Conservation (phyloP, 257 asterid genomes). For the Fraxinus quadrangulata region DNA sequence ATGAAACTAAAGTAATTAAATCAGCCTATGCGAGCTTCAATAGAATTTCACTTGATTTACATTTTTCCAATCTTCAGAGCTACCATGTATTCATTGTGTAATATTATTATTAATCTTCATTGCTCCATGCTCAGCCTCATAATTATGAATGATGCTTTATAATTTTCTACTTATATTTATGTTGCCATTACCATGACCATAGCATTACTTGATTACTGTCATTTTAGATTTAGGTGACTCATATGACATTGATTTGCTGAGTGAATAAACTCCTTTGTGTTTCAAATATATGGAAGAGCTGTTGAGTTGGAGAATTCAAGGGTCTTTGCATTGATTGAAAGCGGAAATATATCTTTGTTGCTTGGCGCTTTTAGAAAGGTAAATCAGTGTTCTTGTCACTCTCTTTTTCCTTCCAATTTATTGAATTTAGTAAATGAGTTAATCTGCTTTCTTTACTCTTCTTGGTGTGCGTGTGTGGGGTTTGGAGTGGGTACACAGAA, state of each 20-base stretch:
- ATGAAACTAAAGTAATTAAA: background rate
- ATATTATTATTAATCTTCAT: slow-evolving; percentile 7
- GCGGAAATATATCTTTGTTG: slow-evolving; percentile 88
- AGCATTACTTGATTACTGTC: slow-evolving; percentile 1
- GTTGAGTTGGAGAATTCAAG: slow-evolving; percentile 81
- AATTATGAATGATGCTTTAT: slow-evolving; percentile 7
- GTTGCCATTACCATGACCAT: background rate
- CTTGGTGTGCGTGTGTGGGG: background rate
- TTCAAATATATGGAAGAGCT: slow-evolving; percentile 72
- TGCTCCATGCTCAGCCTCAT: slow-evolving; percentile 1
- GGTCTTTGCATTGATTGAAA: slow-evolving; percentile 82
- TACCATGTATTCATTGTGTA: background rate
- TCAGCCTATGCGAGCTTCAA: background rate
- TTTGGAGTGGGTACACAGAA: too few species aligned
- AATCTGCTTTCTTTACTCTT: slow-evolving; percentile 8
- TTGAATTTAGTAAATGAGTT: background rate
- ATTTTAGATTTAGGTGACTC: slow-evolving; percentile 23
- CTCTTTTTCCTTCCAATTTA: slow-evolving; percentile 1
- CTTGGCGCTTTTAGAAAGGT: slow-evolving; percentile 85
- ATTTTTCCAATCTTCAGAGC: background rate
- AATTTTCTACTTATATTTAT: background rate
- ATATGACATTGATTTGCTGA: slow-evolving; percentile 9
- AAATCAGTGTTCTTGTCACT: slow-evolving; percentile 24
- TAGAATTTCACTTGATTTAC: background rate
- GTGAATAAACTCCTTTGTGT: slow-evolving; percentile 30